Conservation (phyloP, 768 basidiomycete species). For the Dentipellis sp. region DNA sequence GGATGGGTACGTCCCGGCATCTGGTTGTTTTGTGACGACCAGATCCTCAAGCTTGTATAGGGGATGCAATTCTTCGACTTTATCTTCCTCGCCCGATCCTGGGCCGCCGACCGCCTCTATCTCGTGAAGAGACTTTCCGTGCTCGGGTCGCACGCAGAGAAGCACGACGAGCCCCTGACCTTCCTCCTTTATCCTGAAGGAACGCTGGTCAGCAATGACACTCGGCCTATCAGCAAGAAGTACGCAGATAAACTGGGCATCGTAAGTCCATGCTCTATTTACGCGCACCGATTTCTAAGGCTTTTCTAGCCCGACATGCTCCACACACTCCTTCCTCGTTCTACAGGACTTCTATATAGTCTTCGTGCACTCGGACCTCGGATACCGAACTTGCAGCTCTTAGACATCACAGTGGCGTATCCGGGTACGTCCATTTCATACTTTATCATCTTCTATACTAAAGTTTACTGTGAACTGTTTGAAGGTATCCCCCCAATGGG, state of each 20-base stretch:
- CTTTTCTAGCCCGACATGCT: constrained; percentile 59
- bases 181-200: constrained; percentile 94
- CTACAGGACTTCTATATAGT: constrained; percentile 83
- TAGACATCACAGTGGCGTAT: constrained; percentile 92
- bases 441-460: neutral
- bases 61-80: constrained; percentile 93
- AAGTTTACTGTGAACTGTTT: neutral
- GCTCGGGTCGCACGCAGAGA: constrained; percentile 61
- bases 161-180: constrained; percentile 61
- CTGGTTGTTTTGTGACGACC: neutral
- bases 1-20: constrained; percentile 60
- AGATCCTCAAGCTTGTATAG: constrained; percentile 24
- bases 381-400: constrained; percentile 64
- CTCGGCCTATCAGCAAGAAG: constrained; percentile 74
- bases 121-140: constrained; percentile 57
- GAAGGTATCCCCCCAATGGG: constrained; percentile 67
- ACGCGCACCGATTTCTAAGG: neutral
- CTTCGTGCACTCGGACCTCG: constrained; percentile 73
- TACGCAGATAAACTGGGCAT: constrained; percentile 86
- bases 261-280: constrained; percentile 35
- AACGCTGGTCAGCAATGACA: constrained; percentile 83
- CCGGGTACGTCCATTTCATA: constrained; percentile 46
- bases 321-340: constrained; percentile 82
- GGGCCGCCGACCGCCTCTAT: constrained; percentile 73
- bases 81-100: constrained; percentile 86